phyloP scores from a whole-genome alignment of 1,284 basidiomycete species.

The Coriolopsis trogii region DNA sequence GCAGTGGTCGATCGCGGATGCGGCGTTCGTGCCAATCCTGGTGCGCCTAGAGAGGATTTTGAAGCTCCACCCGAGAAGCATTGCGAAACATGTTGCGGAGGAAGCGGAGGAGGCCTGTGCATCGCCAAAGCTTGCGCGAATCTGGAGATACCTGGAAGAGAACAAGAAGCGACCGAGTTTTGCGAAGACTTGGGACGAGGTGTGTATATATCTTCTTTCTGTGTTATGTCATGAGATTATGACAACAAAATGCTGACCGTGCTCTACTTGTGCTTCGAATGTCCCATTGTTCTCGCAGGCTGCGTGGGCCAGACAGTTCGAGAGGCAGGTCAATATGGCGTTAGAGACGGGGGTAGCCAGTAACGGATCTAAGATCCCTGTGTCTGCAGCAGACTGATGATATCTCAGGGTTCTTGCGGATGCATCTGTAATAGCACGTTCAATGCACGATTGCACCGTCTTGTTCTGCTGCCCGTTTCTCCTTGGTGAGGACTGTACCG shows the following conservation, averaged over 20 bases:
- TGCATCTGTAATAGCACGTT: too few species aligned
- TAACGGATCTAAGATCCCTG: too few species aligned
- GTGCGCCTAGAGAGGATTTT: slow-evolving; percentile 30
- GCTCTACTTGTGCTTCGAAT: background rate
- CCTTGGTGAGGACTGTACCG: too few species aligned
- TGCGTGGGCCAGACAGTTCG: too few species aligned
- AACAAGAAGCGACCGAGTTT: slow-evolving; percentile 34
- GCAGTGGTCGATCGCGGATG: slow-evolving; percentile 56
- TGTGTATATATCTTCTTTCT: slow-evolving; percentile 3
- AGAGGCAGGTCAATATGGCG: too few species aligned
- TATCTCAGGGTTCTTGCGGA: too few species aligned
- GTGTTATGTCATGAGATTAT: background rate
- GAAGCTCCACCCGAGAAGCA: slow-evolving; percentile 2
- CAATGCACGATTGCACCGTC: too few species aligned
- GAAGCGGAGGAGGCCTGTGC: slow-evolving; percentile 30
- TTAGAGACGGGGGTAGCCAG: too few species aligned
- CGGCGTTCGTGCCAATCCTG: slow-evolving; percentile 45
- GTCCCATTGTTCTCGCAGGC: too few species aligned
- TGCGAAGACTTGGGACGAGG: slow-evolving; percentile 35
- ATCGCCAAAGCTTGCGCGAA: slow-evolving; percentile 31
- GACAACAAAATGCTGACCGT: background rate
- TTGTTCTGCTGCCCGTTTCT: too few species aligned
- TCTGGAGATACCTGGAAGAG: slow-evolving; percentile 33
- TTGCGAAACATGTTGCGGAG: slow-evolving; percentile 23
- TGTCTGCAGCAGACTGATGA: too few species aligned